These are phyloP conservation scores for Kandelia obovata DNA, from an alignment of 345 rosid species.

Conservation along the genomic window DNA sequence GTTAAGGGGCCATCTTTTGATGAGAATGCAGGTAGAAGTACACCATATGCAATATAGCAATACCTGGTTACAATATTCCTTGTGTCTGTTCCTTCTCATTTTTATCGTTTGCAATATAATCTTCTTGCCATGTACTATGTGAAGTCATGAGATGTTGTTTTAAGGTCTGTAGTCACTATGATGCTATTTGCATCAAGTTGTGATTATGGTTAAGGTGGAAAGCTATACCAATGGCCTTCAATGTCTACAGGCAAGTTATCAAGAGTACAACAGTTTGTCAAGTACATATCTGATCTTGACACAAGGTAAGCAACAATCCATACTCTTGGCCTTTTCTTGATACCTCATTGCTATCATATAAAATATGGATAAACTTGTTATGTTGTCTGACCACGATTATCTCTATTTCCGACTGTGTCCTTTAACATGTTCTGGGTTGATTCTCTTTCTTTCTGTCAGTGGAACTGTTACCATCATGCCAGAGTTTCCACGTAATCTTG, in stretches of 20 bases:
- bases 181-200: conserved; percentile 4
- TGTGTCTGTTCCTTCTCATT: neutral
- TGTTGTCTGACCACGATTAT: neutral
- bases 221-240: conserved; percentile 11
- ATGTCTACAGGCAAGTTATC: conserved; percentile 44
- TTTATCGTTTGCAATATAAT: neutral
- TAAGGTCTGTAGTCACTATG: neutral
- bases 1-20: conserved; percentile 46
- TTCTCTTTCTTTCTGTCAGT: conserved; percentile 31
- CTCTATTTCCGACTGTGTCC: conserved; percentile 2
- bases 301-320: conserved; percentile 43
- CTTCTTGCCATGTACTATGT: neutral
- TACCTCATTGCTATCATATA: neutral
- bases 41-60: neutral
- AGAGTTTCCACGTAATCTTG: conserved; percentile 79
- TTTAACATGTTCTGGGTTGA: conserved; percentile 11
- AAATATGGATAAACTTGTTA: too few relatives aligned
- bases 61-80: neutral
- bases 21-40: conserved; percentile 42
- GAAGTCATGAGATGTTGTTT: neutral
- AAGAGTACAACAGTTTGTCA: conserved; percentile 68
- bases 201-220: neutral
- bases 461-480: conserved; percentile 68
- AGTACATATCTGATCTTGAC: conserved; percentile 74
- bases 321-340: conserved; percentile 10